These are phyloP conservation scores for Arctium minus DNA, from an alignment of 129 eudicot genomes.

Conservation along the genomic window DNA sequence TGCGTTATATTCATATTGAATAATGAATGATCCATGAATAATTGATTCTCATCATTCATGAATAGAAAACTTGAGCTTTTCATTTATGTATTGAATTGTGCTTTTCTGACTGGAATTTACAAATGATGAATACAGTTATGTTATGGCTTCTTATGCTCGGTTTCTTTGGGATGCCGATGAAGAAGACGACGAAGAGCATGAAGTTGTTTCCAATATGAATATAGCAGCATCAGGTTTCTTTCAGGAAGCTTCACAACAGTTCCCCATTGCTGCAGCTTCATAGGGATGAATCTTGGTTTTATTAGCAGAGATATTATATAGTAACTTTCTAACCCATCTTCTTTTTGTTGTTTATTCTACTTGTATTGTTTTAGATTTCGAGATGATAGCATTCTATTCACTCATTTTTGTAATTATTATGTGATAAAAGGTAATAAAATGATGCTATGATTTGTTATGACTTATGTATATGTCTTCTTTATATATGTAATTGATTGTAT, in stretches of 20 bases:
- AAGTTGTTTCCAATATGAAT: neutral
- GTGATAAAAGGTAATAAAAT: slow-evolving; percentile 28
- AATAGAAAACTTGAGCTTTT: neutral
- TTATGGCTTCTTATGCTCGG: slow-evolving; percentile 68
- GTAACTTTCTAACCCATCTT: slow-evolving; percentile 32
- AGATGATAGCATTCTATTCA: slow-evolving; percentile 5
- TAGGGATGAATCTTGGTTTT: slow-evolving; percentile 12
- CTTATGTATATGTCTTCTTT: slow-evolving; percentile 6
- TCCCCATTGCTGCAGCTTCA: slow-evolving; percentile 45
- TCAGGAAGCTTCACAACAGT: slow-evolving; percentile 37
- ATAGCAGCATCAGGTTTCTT: slow-evolving; percentile 22
- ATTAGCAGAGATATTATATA: slow-evolving; percentile 15
- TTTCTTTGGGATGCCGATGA: slow-evolving; percentile 77
- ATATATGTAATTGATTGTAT: neutral
- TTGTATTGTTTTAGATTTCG: neutral
- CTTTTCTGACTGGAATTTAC: neutral
- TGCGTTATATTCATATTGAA: no score
- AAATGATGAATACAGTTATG: slow-evolving; percentile 43
- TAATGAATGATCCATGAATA: no score
- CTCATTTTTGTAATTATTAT: slow-evolving; percentile 24
- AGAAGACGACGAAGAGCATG: slow-evolving; percentile 45
- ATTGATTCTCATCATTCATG: neutral
- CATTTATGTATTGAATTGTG: neutral
- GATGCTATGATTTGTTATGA: slow-evolving; percentile 3
- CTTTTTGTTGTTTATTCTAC: slow-evolving; percentile 16